These are phyloP conservation scores for Cryptomeria japonica DNA, from an alignment of 75 land plant species.

Conservation along the genomic window DNA sequence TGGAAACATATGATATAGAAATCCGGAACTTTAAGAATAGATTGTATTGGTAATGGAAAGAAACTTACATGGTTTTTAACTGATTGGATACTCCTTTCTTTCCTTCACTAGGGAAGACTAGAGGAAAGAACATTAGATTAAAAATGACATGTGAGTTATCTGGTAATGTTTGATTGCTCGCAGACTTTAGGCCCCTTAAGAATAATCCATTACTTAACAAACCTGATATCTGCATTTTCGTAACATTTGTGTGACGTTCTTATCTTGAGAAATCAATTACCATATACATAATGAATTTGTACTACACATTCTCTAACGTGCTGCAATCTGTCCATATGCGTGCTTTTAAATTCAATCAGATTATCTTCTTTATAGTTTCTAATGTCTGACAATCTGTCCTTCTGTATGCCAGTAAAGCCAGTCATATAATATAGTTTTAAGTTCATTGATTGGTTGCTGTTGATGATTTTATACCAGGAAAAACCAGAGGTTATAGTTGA, in stretches of 20 bases:
- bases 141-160: not conserved
- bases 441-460: not conserved
- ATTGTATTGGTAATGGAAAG: not conserved
- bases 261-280: not conserved
- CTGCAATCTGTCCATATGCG: not conserved
- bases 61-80: not conserved
- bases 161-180: not conserved
- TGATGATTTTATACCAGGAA: slow-evolving; percentile 47
- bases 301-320: not conserved
- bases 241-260: not conserved
- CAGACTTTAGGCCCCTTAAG: not conserved
- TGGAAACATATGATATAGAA: not conserved
- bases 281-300: not conserved
- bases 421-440: not conserved
- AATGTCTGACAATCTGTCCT: not conserved
- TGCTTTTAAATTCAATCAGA: not conserved
- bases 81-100: not conserved
- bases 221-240: not conserved
- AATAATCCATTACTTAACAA: not conserved
- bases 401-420: not conserved
- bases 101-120: not conserved
- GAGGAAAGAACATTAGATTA: not conserved
- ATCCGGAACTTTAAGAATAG: not conserved
- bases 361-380: not conserved
- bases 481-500: slow-evolving; percentile 96